Evolutionary conservation across 306 rosid species (phyloP), one percentile per base, ranked within the genome.

Genomic region (Trifolium dubium): DNA sequence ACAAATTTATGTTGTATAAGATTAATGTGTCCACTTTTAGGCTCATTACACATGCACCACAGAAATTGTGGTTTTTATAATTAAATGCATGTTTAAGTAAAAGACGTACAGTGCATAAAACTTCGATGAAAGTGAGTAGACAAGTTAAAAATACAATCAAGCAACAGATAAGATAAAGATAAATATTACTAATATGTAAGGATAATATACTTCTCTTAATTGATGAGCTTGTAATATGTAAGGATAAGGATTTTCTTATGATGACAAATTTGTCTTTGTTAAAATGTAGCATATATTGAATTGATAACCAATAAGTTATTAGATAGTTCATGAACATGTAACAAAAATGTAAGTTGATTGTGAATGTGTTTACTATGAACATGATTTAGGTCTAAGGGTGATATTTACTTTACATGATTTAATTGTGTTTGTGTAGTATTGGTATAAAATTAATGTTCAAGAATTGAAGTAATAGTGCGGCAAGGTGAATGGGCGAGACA

Each of bases 41-140:
- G 31, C 35, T 54, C 58, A 35, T 55, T 79, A 37, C 47, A 58
- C 58, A 55, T 35, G 18, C 18, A 9, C 5, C 28, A 37, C 23
- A 40, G 12, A 40, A 40, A 40, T 40, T 40, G 44, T 2, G 3
- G 10, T 39, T 39, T 39, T 7, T 8, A 7, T 39, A 39, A 55
- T 49, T 7, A 37, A 51, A 64, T 54, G 56, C 64, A 10, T 12
- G 67, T 71, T 44, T 44, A 11, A 37, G 41, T 37, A 71, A 79
- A 6, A 15, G 59, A 12, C 6, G 37, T 5, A 34, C 37, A 67
- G 31, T 28, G 14, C 29, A 19, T 50, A 67, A 67, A 66, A 73
- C 71, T 70, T 54, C 1, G 15, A 63, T 14, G 81, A 70, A 55
- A 64, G 64, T 44, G 81, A 71, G 58, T 7, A 8, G 43, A 51